Evolutionary conservation across 805 yeast species (phyloP).

Genomic region (Pichia paraexigua): DNA sequence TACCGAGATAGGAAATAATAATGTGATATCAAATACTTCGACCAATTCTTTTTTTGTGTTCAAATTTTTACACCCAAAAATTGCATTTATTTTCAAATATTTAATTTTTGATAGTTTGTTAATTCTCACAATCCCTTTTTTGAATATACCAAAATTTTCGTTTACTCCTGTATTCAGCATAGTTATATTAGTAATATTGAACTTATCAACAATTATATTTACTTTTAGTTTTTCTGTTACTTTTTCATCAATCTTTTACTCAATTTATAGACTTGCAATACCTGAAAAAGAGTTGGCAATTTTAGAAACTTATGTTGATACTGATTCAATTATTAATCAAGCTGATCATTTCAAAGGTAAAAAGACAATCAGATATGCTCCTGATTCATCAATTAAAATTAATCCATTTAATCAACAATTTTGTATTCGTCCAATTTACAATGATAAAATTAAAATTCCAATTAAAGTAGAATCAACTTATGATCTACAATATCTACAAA

Average conservation of each 20-base stretch:
- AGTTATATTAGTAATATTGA: constrained; percentile 37
- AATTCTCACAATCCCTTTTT: constrained; percentile 60
- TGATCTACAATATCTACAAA: constrained; percentile 58
- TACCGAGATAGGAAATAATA: not conserved
- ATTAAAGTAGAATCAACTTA: constrained; percentile 73
- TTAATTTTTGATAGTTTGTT: constrained; percentile 64
- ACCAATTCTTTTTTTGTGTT: constrained; percentile 16
- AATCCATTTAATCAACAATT: constrained; percentile 64
- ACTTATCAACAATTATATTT: constrained; percentile 45
- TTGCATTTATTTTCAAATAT: constrained; percentile 63
- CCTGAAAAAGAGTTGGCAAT: constrained; percentile 28
- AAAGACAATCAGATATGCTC: constrained; percentile 77
- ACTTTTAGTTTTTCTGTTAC: constrained; percentile 46
- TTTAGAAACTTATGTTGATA: constrained; percentile 27
- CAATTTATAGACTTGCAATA: constrained; percentile 14
- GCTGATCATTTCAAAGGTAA: constrained; percentile 74
- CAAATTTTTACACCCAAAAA: constrained; percentile 38
- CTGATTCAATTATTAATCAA: constrained; percentile 34
- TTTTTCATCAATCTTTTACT: constrained; percentile 21
- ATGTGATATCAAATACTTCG: constrained; percentile 2
- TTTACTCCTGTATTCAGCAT: constrained; percentile 53
- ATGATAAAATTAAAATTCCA: constrained; percentile 45
- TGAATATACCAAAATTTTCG: constrained; percentile 67
- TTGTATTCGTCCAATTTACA: constrained; percentile 43
- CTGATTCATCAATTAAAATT: constrained; percentile 80